phyloP scores from a whole-genome alignment of 768 basidiomycete species.

The Phaffia australis region DNA sequence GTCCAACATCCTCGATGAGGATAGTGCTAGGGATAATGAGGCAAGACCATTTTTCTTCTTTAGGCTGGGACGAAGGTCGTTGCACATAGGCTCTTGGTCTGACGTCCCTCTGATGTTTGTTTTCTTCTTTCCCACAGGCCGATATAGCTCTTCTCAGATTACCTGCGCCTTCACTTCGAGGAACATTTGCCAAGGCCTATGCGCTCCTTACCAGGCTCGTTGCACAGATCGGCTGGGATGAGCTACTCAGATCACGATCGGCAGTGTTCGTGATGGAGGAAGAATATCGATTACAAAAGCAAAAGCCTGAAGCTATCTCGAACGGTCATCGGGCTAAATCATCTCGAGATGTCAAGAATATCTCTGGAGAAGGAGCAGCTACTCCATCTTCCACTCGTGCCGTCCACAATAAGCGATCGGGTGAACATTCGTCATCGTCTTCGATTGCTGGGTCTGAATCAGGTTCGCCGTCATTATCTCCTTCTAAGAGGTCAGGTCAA shows the following conservation, averaged over 20 bases:
- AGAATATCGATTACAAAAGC: constrained; percentile 95
- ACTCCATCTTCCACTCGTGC: constrained; percentile 1
- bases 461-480: not conserved
- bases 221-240: constrained; percentile 95
- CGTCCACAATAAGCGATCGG: not conserved
- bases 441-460: not conserved
- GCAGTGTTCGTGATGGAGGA: constrained; percentile 99
- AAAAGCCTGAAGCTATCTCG: constrained; percentile 51
- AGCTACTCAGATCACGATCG: constrained; percentile 87
- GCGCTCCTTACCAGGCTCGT: constrained; percentile 80
- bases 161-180: constrained; percentile 84
- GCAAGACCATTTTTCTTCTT: constrained; percentile 38
- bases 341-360: constrained; percentile 34
- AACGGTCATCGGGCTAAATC: constrained; percentile 26
- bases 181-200: constrained; percentile 94
- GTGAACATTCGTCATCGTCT: not conserved
- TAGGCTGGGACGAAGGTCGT: not conserved
- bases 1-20: constrained; percentile 65
- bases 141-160: constrained; percentile 89
- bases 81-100: not conserved
- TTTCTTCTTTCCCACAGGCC: constrained; percentile 46
- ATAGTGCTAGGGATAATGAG: constrained; percentile 65
- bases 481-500: too few relatives aligned
- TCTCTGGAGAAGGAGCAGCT: constrained; percentile 31
- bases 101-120: not conserved